Percentiles rank a stretch among this genome's conserved stretches.
Conservation (phyloP, 208 protist genomes). For the Wallacemonas sp. region DNA sequence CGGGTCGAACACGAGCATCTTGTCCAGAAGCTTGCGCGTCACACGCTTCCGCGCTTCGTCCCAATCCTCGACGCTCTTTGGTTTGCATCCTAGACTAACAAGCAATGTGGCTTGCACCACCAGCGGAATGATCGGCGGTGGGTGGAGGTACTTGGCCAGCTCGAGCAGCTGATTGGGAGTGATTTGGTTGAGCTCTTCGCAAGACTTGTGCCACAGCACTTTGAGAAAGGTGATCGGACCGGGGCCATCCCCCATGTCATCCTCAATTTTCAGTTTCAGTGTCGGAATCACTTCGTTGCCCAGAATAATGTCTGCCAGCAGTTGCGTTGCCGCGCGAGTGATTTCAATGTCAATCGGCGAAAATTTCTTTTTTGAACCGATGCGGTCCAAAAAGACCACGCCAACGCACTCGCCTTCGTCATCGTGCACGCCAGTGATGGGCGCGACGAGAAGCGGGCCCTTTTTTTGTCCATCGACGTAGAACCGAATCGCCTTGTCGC, state of each 20-base stretch:
- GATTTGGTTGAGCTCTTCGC: constrained; percentile 33
- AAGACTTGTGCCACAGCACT: constrained; percentile 41
- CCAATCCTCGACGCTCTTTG: constrained; percentile 53
- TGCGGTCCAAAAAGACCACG: constrained; percentile 47
- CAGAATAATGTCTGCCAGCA: constrained; percentile 46
- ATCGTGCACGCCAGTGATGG: constrained; percentile 31
- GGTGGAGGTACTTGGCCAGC: constrained; percentile 55
- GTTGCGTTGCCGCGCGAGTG: constrained; percentile 31
- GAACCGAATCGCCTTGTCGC: constrained; percentile 21
- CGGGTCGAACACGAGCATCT: constrained; percentile 57
- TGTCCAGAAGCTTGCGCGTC: constrained; percentile 40
- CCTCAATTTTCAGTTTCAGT: constrained; percentile 47
- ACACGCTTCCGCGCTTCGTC: constrained; percentile 47
- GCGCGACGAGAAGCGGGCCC: constrained; percentile 29
- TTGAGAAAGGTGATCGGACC: constrained; percentile 52
- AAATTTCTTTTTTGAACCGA: constrained; percentile 46
- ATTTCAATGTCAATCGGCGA: constrained; percentile 40
- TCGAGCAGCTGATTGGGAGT: constrained; percentile 54
- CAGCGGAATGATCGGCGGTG: constrained; percentile 52
- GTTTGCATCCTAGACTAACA: constrained; percentile 51
- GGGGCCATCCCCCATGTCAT: constrained; percentile 22
- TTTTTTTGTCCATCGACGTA: constrained; percentile 40
- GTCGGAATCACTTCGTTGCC: constrained; percentile 15
- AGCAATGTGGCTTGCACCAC: constrained; percentile 52
- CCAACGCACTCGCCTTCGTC: constrained; percentile 29